Percentiles rank a stretch among this genome's conserved stretches.
Conservation (phyloP, 2,329 filamentous ascomycete species). For the Calycina herbarum region DNA sequence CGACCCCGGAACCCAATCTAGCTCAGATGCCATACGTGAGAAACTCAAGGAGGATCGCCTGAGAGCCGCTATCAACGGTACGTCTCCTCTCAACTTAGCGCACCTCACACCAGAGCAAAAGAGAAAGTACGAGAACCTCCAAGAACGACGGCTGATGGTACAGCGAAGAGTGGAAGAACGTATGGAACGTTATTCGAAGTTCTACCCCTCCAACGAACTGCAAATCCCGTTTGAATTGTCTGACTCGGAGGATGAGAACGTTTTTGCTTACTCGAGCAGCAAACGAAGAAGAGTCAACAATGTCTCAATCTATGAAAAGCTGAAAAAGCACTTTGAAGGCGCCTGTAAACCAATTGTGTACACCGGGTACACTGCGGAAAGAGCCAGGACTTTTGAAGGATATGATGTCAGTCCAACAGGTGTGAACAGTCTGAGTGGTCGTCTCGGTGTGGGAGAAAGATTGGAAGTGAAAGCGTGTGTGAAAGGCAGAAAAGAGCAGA, state of each 20-base stretch:
- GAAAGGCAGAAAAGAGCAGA: not conserved
- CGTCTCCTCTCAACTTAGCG: not conserved
- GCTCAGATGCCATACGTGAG: not conserved
- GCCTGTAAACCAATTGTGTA: not conserved
- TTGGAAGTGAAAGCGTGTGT: not conserved
- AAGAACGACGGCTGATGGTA: not conserved
- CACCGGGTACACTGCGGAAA: not conserved
- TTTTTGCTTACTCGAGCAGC: not conserved
- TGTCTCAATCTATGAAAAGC: not conserved
- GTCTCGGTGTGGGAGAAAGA: not conserved
- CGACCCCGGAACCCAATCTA: not conserved
- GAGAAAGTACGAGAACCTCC: not conserved
- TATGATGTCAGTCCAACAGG: not conserved
- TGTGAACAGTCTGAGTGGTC: not conserved
- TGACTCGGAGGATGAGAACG: not conserved
- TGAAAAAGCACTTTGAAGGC: not conserved
- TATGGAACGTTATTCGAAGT: not conserved
- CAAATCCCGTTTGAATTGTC: not conserved
- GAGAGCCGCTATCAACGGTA: not conserved
- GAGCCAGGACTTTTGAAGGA: not conserved
- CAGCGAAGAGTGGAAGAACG: not conserved
- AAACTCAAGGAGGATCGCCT: not conserved
- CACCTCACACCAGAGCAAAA: not conserved
- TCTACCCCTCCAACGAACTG: not conserved
- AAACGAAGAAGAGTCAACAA: not conserved